These are phyloP conservation scores for Syzygium aromaticum DNA, from an alignment of 345 rosid species.

Conservation along the genomic window DNA sequence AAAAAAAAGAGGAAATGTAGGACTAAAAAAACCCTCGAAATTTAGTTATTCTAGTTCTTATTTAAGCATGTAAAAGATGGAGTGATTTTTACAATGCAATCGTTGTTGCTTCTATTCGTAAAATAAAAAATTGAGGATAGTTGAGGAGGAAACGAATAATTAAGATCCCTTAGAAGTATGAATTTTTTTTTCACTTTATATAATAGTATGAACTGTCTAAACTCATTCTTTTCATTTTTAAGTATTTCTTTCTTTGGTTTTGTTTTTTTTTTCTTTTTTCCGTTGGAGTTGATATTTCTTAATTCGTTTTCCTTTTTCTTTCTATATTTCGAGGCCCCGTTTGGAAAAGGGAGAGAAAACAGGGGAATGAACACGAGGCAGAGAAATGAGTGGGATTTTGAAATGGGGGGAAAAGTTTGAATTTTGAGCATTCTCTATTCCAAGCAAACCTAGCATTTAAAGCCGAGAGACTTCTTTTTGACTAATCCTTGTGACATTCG, in stretches of 20 bases:
- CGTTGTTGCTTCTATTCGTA: neutral
- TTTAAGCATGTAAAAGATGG: neutral
- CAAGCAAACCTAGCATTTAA: neutral
- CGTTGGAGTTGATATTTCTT: neutral
- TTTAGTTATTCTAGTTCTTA: neutral
- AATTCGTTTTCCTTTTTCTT: neutral
- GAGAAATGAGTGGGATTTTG: neutral
- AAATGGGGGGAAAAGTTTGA: neutral
- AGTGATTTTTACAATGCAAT: neutral
- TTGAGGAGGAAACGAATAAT: neutral
- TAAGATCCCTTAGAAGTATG: neutral
- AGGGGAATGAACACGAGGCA: neutral
- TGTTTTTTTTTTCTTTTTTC: neutral
- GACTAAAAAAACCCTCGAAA: neutral
- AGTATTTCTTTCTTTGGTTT: neutral
- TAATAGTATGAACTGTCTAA: neutral
- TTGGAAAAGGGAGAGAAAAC: neutral
- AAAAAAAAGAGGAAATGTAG: neutral
- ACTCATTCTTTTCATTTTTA: neutral
- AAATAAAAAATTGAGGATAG: neutral
- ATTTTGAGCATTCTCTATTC: neutral
- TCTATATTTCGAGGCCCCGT: neutral
- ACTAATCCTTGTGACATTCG: neutral
- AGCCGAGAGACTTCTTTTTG: neutral
- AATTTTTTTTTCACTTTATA: neutral